Evolutionary conservation across 495 filamentous ascomycete species (phyloP).

Genomic region (Neurospora discreta): DNA sequence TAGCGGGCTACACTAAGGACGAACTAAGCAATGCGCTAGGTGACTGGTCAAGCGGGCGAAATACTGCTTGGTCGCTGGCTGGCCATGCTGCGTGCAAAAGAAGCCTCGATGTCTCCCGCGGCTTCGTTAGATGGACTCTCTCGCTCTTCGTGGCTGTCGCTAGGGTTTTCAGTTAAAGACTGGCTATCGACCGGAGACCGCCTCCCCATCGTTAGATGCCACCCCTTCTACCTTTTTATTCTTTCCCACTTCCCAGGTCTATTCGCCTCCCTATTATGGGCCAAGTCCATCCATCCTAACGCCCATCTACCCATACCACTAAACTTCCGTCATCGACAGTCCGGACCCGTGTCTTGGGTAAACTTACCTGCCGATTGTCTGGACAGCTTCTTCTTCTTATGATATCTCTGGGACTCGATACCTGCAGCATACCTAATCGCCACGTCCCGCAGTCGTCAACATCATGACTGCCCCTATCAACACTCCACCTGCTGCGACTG

Average conservation of each 20-base stretch:
- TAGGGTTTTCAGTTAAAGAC: constrained; percentile 7
- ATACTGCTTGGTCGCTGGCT: background rate
- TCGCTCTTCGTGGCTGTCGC: background rate
- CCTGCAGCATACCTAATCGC: constrained; percentile 4
- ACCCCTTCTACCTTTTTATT: constrained; percentile 2
- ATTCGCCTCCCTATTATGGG: constrained; percentile 17
- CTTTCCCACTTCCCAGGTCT: constrained; percentile 4
- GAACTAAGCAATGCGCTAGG: constrained; percentile 6
- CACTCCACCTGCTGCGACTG: constrained; percentile 26
- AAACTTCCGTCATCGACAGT: constrained; percentile 24
- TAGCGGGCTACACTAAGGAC: constrained; percentile 5
- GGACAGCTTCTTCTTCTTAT: constrained; percentile 19
- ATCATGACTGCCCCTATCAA: constrained; percentile 37
- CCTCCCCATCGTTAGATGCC: constrained; percentile 4
- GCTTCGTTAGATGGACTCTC: background rate
- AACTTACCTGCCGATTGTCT: constrained; percentile 16
- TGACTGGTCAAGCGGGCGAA: constrained; percentile 1
- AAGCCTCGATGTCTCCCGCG: background rate
- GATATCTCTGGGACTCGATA: constrained; percentile 13
- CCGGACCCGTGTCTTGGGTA: constrained; percentile 24
- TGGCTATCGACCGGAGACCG: background rate
- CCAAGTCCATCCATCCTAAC: constrained; percentile 33
- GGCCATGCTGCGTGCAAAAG: background rate
- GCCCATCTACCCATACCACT: constrained; percentile 36
- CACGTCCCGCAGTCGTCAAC: background rate